A percentile compares a stretch with the other conserved stretches of the same genome.
Evolutionary conservation across 176 grass and related monocot species (phyloP).

Genomic region (Oryza longistaminata): DNA sequence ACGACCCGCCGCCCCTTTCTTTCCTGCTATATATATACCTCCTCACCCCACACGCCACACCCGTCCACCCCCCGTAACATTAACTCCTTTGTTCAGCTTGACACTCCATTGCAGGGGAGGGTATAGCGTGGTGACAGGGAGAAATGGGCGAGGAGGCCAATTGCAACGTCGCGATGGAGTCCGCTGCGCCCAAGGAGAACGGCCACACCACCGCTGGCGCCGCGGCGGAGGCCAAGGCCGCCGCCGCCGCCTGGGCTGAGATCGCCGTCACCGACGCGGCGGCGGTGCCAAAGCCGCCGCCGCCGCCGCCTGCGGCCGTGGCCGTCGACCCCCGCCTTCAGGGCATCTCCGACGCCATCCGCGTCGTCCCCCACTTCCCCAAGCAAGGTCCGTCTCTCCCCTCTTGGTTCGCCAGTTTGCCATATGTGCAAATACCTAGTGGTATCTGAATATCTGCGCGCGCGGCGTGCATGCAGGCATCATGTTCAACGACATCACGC

Average conservation of each 20-base stretch:
- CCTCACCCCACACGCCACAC: conserved; percentile 15
- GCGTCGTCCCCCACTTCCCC: conserved; percentile 92
- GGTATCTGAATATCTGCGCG: too few relatives aligned
- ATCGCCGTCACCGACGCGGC: background rate
- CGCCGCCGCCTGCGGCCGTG: background rate
- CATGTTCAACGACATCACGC: conserved; percentile 99
- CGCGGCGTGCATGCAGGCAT: conserved; percentile 53
- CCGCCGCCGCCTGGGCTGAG: background rate
- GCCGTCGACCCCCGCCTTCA: conserved; percentile 61
- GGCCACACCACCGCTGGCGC: background rate
- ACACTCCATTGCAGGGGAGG: conserved; percentile 7
- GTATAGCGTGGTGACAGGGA: background rate
- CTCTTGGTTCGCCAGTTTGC: background rate
- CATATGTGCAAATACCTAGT: background rate
- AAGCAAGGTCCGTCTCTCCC: conserved; percentile 54
- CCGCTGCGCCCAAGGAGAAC: conserved; percentile 18
- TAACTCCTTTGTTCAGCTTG: conserved; percentile 28
- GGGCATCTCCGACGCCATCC: conserved; percentile 80
- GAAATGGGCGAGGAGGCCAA: conserved; percentile 54
- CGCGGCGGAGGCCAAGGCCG: background rate
- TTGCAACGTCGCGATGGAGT: conserved; percentile 45
- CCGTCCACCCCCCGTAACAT: conserved; percentile 34
- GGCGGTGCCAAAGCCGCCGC: background rate
- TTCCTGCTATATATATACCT: conserved; percentile 47
- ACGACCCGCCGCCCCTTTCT: background rate